Evolutionary conservation across 192 early-diverging fungal species (phyloP), one percentile per base, ranked within the genome.

Genomic region (Phycomyces nitens): DNA sequence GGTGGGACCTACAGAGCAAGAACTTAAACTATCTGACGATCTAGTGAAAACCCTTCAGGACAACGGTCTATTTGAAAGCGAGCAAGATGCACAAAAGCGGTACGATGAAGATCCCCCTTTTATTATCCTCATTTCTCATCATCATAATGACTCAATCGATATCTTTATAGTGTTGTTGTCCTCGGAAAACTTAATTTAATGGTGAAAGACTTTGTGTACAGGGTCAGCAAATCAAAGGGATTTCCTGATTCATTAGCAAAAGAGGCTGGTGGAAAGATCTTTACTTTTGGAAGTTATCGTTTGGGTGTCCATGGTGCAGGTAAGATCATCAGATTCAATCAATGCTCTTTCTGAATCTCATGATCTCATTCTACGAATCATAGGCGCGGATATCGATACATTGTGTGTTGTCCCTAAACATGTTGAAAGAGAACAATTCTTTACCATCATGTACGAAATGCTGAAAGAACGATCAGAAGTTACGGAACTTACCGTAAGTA

Each of bases 341-440:
- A 44, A 39, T 34, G 2, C 3, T 53, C 43, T 41, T 41, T 49
- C 20, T 21, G 27, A 26, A 1, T 34, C 12, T 57, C 40, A 5
- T 20, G 26, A 14, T 43, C 34, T 53, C 2, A n/a, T 39, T 20
- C 4, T 53, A 23, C 11, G 26, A 53, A 53, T 50, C 38, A 15
- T 56, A 90, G 92, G 89, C 16, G 83, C 91, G n/a, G 97, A 99
- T 94, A 95, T 99, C 53, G 97, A 99, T 86, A 98, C 94, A 0
- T 73, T 99, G 34, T 98, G 95, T 67, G 94, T 99, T 11, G 91
- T 89, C 39, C 97, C 97, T 6, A 84, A 82, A 50, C 88, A 92
- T 76, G 91, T 99, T 8, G 80, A 83, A 62, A 78, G 95, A 34
- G 94, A 96, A 29, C 92, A 97, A 64, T 99, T 99, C 70, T 97